Evolutionary conservation across 208 protist species (phyloP).

Genomic region (Acanthamoeba culbertsoni): DNA sequence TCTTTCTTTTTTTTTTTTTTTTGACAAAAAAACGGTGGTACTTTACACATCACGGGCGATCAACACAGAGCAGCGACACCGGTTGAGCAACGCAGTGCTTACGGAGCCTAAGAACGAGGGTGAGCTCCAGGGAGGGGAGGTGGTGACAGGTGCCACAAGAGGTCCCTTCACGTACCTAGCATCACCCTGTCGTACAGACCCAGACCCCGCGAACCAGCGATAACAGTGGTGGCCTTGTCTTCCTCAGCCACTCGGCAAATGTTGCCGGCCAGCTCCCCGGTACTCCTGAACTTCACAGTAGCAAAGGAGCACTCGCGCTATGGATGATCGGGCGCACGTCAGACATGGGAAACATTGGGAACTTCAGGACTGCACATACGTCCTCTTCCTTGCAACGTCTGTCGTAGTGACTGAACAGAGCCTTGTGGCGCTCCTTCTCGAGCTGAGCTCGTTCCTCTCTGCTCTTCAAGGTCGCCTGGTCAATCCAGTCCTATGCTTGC

Average conservation of each 20-base stretch:
- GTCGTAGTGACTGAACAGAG: conserved; percentile 24
- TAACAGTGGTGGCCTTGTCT: neutral
- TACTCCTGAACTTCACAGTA: conserved; percentile 25
- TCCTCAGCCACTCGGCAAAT: conserved; percentile 42
- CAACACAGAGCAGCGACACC: neutral
- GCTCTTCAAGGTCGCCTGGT: neutral
- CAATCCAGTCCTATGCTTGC: conserved; percentile 18
- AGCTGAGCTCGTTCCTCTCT: neutral
- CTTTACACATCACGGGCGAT: conserved; percentile 37
- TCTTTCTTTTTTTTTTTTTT: too few species aligned
- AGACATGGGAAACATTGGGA: neutral
- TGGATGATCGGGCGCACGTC: neutral
- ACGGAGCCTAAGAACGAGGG: neutral
- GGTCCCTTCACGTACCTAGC: neutral
- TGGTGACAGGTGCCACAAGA: neutral
- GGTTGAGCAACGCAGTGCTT: conserved; percentile 40
- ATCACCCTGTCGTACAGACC: conserved; percentile 32
- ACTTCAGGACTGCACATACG: neutral
- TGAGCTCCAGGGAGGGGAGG: neutral
- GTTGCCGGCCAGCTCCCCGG: conserved; percentile 24
- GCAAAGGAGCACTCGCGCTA: neutral
- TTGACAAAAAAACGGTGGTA: too few species aligned
- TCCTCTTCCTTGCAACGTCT: neutral
- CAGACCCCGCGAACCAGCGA: conserved; percentile 17
- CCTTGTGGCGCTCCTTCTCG: conserved; percentile 14